Conservation (phyloP, 257 asterid genomes). For the Scutellaria galericulata region DNA sequence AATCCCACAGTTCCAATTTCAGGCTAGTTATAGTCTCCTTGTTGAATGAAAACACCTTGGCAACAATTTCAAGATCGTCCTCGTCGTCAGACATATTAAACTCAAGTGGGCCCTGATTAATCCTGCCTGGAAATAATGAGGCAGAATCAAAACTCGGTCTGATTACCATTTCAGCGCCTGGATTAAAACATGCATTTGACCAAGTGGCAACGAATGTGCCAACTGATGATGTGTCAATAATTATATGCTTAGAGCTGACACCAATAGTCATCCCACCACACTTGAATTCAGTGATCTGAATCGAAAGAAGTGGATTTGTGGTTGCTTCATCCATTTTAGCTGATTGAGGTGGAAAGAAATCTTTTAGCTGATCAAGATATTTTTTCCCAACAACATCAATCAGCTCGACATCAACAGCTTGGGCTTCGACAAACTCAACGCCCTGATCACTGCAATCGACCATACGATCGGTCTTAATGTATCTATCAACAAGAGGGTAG, state of each 20-base stretch:
- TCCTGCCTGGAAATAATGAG: constrained; percentile 3
- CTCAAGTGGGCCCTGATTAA: neutral
- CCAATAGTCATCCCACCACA: constrained; percentile 23
- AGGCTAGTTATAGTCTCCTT: constrained; percentile 14
- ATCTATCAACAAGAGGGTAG: constrained; percentile 39
- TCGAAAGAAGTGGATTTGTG: constrained; percentile 13
- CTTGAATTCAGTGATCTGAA: constrained; percentile 9
- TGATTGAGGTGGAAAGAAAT: constrained; percentile 25
- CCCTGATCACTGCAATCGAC: constrained; percentile 40
- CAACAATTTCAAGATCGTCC: neutral
- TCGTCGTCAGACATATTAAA: too few species aligned
- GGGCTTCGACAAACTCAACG: constrained; percentile 30
- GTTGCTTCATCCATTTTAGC: neutral
- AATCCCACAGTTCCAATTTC: neutral
- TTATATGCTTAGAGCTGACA: constrained; percentile 15
- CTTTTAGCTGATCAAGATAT: neutral
- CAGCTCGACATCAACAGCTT: constrained; percentile 9
- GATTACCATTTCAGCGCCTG: neutral
- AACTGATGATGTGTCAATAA: constrained; percentile 12
- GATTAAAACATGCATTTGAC: constrained; percentile 30
- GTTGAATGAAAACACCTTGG: constrained; percentile 28
- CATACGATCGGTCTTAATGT: neutral
- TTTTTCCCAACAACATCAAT: neutral
- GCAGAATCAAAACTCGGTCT: constrained; percentile 32
- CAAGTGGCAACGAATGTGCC: constrained; percentile 40